Percentiles rank a stretch among this genome's conserved stretches.
Conservation (phyloP, 2,329 filamentous ascomycete genomes). For the Aspergillus sp. region DNA sequence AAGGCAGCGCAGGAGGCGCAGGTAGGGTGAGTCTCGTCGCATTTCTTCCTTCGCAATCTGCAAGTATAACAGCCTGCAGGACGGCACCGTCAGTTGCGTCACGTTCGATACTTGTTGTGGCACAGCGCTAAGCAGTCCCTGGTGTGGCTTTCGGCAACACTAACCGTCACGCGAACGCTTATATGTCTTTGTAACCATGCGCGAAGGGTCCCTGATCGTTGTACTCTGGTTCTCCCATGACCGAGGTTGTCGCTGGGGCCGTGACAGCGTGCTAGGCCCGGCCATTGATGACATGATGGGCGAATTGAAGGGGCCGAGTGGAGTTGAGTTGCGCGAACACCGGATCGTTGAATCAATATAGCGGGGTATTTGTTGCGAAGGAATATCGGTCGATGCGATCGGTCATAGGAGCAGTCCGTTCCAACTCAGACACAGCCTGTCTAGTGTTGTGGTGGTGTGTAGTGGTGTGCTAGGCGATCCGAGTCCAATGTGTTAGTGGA, state of each 20-base stretch:
- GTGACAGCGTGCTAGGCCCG: neutral
- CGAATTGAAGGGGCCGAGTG: too few species aligned
- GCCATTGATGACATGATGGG: conserved; percentile 15
- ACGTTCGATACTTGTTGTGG: neutral
- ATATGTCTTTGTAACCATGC: conserved; percentile 11
- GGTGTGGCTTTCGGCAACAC: neutral
- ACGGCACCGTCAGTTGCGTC: neutral
- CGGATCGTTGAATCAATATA: too few species aligned
- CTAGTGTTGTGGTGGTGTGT: too few species aligned
- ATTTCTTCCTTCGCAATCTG: conserved; percentile 70
- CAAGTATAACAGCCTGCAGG: conserved; percentile 67
- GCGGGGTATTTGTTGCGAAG: too few species aligned
- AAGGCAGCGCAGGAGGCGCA: conserved; percentile 70
- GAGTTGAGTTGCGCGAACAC: too few species aligned
- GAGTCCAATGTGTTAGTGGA: neutral
- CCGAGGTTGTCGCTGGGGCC: neutral
- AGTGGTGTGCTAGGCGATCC: too few species aligned
- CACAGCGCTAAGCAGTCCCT: neutral
- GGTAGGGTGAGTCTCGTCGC: conserved; percentile 65
- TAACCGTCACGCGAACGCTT: conserved; percentile 23
- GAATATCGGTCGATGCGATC: too few species aligned
- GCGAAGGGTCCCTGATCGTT: neutral
- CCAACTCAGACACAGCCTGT: too few species aligned
- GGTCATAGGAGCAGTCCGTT: too few species aligned
- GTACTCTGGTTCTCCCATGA: neutral